Base-by-base conservation (phyloP, 106 monocot genomes). In the Acorus calamus region DNA sequence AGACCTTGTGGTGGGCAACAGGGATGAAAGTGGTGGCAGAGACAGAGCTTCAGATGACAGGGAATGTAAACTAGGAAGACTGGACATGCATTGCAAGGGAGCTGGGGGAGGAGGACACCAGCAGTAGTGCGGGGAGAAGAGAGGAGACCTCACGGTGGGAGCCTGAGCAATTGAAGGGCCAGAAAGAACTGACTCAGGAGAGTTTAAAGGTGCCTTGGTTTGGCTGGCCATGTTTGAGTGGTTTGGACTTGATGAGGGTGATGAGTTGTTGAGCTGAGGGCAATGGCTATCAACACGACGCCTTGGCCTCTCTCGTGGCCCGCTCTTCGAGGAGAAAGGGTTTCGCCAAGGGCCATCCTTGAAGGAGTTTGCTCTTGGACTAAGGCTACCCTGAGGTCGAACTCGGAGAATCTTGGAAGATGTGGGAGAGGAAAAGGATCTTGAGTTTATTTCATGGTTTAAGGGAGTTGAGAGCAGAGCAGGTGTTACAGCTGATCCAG, bases 51-150 rank as follows among this genome's bases (percentile, higher is more conserved):
- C 79, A 56, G 71, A 51, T 44, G 61, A 46, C 50, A 63, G 5
- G 4, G 53, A 42, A 7, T 66, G 72, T n/a, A 65, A 52, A 63
- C 56, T 55, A 8, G 64, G 11, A 10, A 80, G 44, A 5, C 52
- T 53, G 1, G 59, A 14, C 8, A 65, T 59, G 53, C 65, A 76
- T 57, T 79, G 87, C 45, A 81, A 47, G 6, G 81, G 55, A 46
- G 81, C 67, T 5, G 82, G n/a, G n/a, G n/a, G 74, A 2, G 85
- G 85, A 41, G 86, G 96, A 48, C 88, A 98, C 96, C 82, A 88
- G 64, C 96, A 98, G 55, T 98, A 98, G 57, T 86, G 78, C n/a
- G 96, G 96, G 45, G 83, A 83, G 57, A 85, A 84, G 7, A 63
- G 12, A n/a, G 79, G 10, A 28, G 68, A 52, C 46, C 64, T 74